phyloP scores from a whole-genome alignment of 208 protist genomes.

The Leishmania tarentolae region DNA sequence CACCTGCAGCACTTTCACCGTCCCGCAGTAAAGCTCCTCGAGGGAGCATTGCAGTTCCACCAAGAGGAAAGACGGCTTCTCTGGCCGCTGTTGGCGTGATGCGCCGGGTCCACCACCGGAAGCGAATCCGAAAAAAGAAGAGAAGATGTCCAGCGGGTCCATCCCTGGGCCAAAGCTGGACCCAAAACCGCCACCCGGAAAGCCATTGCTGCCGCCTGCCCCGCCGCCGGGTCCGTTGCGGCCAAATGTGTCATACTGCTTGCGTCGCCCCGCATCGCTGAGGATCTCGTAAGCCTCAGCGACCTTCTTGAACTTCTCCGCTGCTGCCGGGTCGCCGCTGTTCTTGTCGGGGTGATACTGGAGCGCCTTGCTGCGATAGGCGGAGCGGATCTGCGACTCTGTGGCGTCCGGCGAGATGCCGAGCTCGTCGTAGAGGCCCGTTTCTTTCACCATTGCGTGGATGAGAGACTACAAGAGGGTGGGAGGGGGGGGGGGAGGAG shows the following conservation, averaged over 20 bases:
- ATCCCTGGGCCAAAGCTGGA: slow-evolving; percentile 78
- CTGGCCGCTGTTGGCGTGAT: slow-evolving; percentile 68
- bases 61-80: slow-evolving; percentile 87
- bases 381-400: slow-evolving; percentile 79
- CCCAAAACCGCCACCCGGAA: slow-evolving; percentile 1
- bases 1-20: slow-evolving; percentile 91
- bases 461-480: background rate
- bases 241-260: slow-evolving; percentile 92
- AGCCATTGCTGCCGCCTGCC: slow-evolving; percentile 31
- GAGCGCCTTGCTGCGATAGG: slow-evolving; percentile 86
- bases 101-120: slow-evolving; percentile 44
- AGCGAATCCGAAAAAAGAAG: slow-evolving; percentile 76
- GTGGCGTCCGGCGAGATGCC: slow-evolving; percentile 66
- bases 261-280: slow-evolving; percentile 85
- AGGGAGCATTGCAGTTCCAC: slow-evolving; percentile 92
- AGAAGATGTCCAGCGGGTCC: slow-evolving; percentile 87
- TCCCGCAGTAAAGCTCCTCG: slow-evolving; percentile 98
- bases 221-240: slow-evolving; percentile 89
- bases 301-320: slow-evolving; percentile 86
- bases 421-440: slow-evolving; percentile 82
- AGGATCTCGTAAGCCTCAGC: slow-evolving; percentile 96
- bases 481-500: background rate
- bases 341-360: slow-evolving; percentile 93
- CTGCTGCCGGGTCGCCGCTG: slow-evolving; percentile 63
- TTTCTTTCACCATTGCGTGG: slow-evolving; percentile 72